Evolutionary conservation across 768 basidiomycete species (phyloP).

Genomic region (Pleurotus djamor): DNA sequence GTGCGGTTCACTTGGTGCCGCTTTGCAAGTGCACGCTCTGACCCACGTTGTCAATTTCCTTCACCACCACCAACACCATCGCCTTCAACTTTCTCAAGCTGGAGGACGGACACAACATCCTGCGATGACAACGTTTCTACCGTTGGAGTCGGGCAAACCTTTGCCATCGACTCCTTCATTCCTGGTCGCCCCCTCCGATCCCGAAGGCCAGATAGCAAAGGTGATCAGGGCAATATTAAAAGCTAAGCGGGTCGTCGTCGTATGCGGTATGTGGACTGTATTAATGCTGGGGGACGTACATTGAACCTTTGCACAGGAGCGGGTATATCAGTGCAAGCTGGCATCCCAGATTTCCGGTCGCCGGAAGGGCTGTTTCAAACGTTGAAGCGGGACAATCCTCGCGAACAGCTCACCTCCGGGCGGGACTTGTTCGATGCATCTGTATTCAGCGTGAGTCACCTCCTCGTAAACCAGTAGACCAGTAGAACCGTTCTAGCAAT

Average conservation of each 20-base stretch:
- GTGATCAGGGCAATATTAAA: constrained; percentile 69
- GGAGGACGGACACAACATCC: constrained; percentile 1
- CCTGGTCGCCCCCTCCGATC: constrained; percentile 44
- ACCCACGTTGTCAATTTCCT: constrained; percentile 7
- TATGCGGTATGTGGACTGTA: constrained; percentile 63
- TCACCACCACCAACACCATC: constrained; percentile 14
- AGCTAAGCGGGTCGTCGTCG: constrained; percentile 81
- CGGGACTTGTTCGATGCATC: constrained; percentile 92
- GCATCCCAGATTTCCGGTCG: constrained; percentile 90
- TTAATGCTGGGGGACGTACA: constrained; percentile 7
- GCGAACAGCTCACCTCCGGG: constrained; percentile 67
- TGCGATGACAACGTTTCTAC: constrained; percentile 63
- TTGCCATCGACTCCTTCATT: constrained; percentile 56
- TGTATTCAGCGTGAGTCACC: constrained; percentile 71
- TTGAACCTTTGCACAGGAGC: constrained; percentile 51
- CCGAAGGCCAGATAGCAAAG: constrained; percentile 44
- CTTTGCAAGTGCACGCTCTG: not conserved
- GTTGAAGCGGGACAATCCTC: constrained; percentile 76
- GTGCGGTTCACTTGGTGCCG: not conserved
- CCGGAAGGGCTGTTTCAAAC: constrained; percentile 76
- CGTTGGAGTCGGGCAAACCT: constrained; percentile 47
- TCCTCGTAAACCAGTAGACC: not conserved
- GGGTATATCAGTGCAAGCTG: constrained; percentile 84
- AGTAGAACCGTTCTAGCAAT: no score
- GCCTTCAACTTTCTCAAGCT: constrained; percentile 3